Conservation (phyloP, 1,139 yeast species). For the Candida tunisiensis region DNA sequence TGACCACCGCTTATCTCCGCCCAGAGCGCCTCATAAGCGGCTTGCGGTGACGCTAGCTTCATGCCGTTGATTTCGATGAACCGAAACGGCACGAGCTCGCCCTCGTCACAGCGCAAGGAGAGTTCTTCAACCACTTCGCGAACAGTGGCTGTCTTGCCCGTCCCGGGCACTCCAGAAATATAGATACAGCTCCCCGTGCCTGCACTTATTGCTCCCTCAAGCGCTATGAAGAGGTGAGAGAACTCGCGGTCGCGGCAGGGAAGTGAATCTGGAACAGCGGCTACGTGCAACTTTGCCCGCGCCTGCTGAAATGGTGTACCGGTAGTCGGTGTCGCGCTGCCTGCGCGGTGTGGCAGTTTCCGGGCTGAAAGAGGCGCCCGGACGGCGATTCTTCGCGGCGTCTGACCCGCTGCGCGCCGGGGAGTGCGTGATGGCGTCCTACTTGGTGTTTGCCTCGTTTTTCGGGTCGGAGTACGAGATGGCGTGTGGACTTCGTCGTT, state of each 20-base stretch:
- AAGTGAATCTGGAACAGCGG: conserved; percentile 42
- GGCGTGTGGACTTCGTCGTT: background rate
- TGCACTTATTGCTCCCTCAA: conserved; percentile 62
- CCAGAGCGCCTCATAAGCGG: conserved; percentile 80
- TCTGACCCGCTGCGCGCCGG: too few relatives aligned
- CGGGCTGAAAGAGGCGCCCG: too few relatives aligned
- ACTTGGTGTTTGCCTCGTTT: conserved; percentile 3
- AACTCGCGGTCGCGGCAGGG: conserved; percentile 89
- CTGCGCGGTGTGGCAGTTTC: conserved; percentile 1
- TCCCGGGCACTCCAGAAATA: conserved; percentile 95
- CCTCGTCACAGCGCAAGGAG: conserved; percentile 21
- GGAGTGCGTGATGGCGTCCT: too few relatives aligned
- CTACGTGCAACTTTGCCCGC: conserved; percentile 32
- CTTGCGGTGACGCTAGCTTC: conserved; percentile 65
- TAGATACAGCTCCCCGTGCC: conserved; percentile 74
- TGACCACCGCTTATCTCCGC: conserved; percentile 44
- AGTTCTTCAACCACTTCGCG: conserved; percentile 69
- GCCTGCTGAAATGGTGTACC: background rate
- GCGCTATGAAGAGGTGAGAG: conserved; percentile 46
- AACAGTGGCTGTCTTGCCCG: conserved; percentile 92
- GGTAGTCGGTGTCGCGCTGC: background rate
- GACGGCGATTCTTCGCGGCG: background rate
- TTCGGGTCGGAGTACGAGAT: conserved; percentile 4
- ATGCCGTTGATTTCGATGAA: conserved; percentile 84
- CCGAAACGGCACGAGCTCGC: conserved; percentile 41